These are phyloP conservation scores for Leccinum pachyderme DNA, from an alignment of 1,284 basidiomycete species.

Conservation along the genomic window DNA sequence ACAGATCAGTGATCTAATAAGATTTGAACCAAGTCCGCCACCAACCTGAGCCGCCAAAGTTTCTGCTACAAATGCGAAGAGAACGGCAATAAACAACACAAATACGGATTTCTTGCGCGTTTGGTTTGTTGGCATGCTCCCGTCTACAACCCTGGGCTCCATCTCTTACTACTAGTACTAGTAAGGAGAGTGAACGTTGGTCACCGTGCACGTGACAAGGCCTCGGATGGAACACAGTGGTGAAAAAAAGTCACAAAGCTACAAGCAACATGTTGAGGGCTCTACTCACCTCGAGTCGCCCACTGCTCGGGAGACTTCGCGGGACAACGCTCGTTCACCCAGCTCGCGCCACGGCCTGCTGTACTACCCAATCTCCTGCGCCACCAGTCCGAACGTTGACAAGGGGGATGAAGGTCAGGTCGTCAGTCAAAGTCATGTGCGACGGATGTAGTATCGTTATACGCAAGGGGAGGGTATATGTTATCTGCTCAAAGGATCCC, in stretches of 20 bases:
- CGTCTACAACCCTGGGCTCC: constrained; percentile 2
- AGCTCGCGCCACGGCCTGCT: constrained; percentile 32
- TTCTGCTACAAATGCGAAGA: constrained; percentile 70
- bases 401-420: constrained; percentile 95
- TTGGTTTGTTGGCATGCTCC: background rate
- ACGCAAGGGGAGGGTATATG: constrained; percentile 90
- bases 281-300: constrained; percentile 57
- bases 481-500: constrained; percentile 91
- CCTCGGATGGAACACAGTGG: background rate
- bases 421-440: constrained; percentile 91
- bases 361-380: constrained; percentile 16
- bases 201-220: constrained; percentile 14
- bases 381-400: constrained; percentile 37
- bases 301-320: constrained; percentile 54
- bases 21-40: constrained; percentile 1
- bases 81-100: constrained; percentile 39
- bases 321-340: constrained; percentile 36
- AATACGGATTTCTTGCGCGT: constrained; percentile 31
- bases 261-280: constrained; percentile 57
- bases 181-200: too few relatives aligned
- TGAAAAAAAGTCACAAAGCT: constrained; percentile 8
- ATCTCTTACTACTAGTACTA: constrained; percentile 7
- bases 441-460: constrained; percentile 85
- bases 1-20: background rate
- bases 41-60: constrained; percentile 70